These are phyloP conservation scores for Exophiala bonariae DNA, from an alignment of 2,329 filamentous ascomycete genomes.

Conservation along the genomic window DNA sequence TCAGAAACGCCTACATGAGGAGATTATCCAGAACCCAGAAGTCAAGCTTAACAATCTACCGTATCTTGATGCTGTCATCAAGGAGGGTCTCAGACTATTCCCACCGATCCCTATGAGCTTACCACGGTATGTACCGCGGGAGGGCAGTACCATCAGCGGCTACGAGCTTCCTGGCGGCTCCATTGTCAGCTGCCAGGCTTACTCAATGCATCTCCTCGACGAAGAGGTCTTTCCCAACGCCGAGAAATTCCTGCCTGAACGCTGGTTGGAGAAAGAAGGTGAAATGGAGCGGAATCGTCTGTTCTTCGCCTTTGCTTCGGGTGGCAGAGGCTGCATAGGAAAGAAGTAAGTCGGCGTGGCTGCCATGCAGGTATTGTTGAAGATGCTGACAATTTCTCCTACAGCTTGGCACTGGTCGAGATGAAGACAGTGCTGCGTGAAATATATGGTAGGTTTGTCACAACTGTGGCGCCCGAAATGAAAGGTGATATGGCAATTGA, in stretches of 20 bases:
- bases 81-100: conserved; percentile 49
- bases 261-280: conserved; percentile 21
- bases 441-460: conserved; percentile 61
- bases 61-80: conserved; percentile 49
- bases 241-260: conserved; percentile 21
- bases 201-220: conserved; percentile 26
- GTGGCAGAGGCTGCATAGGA: conserved; percentile 21
- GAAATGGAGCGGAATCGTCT: conserved; percentile 13
- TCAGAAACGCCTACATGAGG: conserved; percentile 55
- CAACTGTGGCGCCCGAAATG: conserved; percentile 54
- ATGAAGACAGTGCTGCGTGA: conserved; percentile 67
- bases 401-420: conserved; percentile 62
- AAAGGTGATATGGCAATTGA: conserved; percentile 62
- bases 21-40: conserved; percentile 48
- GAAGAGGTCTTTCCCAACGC: conserved; percentile 26
- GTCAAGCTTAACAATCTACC: conserved; percentile 29
- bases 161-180: conserved; percentile 34
- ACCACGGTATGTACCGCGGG: conserved; percentile 40
- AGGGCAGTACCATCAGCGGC: conserved; percentile 30
- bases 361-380: not conserved
- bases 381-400: conserved; percentile 9
- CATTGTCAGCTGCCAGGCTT: conserved; percentile 31
- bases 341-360: conserved; percentile 53
- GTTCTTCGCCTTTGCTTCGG: conserved; percentile 18
- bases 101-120: conserved; percentile 39